phyloP scores from a whole-genome alignment of 2,329 filamentous ascomycete species.

The Penicillium sp. region DNA sequence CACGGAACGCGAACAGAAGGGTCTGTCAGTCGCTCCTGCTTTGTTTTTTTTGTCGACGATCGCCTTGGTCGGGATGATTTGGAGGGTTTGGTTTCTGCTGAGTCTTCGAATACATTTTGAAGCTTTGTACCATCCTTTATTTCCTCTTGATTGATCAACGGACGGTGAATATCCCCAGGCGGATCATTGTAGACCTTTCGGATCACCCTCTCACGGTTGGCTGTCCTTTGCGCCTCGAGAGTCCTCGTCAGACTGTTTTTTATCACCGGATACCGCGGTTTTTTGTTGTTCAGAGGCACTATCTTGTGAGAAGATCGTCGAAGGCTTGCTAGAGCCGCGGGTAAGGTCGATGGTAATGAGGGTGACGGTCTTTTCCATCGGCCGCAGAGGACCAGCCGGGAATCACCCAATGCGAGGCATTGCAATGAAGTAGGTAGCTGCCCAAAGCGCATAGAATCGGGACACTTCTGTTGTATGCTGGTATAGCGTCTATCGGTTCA shows the following conservation, averaged over 20 bases:
- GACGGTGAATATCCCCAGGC: slow-evolving; percentile 18
- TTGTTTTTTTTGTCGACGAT: not conserved
- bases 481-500: too few species aligned
- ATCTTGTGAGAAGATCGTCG: not conserved
- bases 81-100: not conserved
- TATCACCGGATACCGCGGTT: slow-evolving; percentile 23
- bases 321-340: not conserved
- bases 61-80: not conserved
- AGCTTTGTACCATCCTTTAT: not conserved
- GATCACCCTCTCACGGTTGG: slow-evolving; percentile 34
- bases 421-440: slow-evolving; percentile 4
- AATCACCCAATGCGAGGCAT: slow-evolving; percentile 13
- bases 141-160: slow-evolving; percentile 13
- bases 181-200: slow-evolving; percentile 25
- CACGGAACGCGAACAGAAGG: slow-evolving; percentile 7
- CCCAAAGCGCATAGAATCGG: slow-evolving; percentile 11
- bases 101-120: not conserved
- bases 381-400: not conserved
- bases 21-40: not conserved
- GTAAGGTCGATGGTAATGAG: not conserved
- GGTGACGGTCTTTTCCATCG: not conserved
- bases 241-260: slow-evolving; percentile 35
- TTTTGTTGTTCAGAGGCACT: slow-evolving; percentile 5
- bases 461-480: not conserved
- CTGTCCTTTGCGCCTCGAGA: slow-evolving; percentile 38